Evolutionary conservation across 1,139 yeast genomes (phyloP), one percentile per base, ranked within the genome.

Genomic region (Protomyces inundatus): DNA sequence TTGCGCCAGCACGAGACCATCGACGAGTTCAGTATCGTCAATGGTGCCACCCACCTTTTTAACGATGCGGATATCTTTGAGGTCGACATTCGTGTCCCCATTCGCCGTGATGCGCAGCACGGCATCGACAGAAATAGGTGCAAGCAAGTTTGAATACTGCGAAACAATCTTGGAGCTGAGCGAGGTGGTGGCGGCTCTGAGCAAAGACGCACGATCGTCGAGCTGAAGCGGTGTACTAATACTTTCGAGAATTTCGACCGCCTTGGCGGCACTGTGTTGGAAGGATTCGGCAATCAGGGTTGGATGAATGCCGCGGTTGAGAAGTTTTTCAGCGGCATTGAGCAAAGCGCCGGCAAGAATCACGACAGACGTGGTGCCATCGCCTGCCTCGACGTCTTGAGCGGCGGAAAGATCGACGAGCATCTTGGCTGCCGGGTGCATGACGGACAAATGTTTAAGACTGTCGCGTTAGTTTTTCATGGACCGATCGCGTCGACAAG

Each of bases 371-470:
- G 99, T 93, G 53, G 99, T 93, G 69, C 99, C 99, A 74, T 93
- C 99, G 65, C 99, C 99, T 32, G 98, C 98, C 75, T 91, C 99
- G 42, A 91, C 87, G 72, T 93, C 98, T 77, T 93, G 98, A 1
- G 98, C 98, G 57, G 93, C 97, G 68, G 96, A 87, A 36, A 95
- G 90, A 74, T 95, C 98, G 59, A 93, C 98, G 71, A 93, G 82
- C 98, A 95, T 93, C 73, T 91, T 86, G 2, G 98, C 98, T 1
- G 97, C 99, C 1, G 99, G 98, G 75, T 90, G 98, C 71, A 95
- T 81, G 54, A 95, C 96, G 7, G 97, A 98, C 95, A 95, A 93
- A 74, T 95, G 98, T 73, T 90, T 87, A 71, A 95, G 37, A 16
- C 62, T 58, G 30, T 14, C 6, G 14, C 10, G 23, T 57, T 33